These are phyloP conservation scores for Chaetomium sp. DNA, from an alignment of 2,329 filamentous ascomycete genomes.

Conservation along the genomic window DNA sequence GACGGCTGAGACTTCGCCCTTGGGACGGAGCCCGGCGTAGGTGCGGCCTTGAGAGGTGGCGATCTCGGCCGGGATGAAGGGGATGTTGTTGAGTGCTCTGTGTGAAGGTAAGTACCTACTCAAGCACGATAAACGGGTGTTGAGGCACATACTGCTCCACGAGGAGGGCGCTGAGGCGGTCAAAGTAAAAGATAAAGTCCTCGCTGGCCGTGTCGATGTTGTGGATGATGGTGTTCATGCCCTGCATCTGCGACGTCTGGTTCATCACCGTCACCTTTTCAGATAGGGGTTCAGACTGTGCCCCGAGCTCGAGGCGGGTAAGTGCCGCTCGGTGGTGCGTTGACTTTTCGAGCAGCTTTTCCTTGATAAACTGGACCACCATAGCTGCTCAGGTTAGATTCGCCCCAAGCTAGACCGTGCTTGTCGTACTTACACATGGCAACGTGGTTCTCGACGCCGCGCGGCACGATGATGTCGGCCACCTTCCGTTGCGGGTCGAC, in stretches of 20 bases:
- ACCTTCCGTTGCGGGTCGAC: slow-evolving; percentile 90
- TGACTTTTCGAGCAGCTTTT: slow-evolving; percentile 84
- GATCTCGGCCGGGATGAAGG: slow-evolving; percentile 65
- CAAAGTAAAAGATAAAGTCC: slow-evolving; percentile 98
- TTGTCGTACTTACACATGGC: slow-evolving; percentile 68
- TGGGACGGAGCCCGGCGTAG: slow-evolving; percentile 72
- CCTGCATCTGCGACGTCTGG: slow-evolving; percentile 77
- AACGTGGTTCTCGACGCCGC: slow-evolving; percentile 91
- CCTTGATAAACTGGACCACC: slow-evolving; percentile 91
- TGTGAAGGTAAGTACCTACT: slow-evolving; percentile 39
- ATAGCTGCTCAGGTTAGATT: slow-evolving; percentile 60
- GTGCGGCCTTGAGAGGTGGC: slow-evolving; percentile 68
- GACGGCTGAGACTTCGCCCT: slow-evolving; percentile 80
- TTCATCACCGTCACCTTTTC: slow-evolving; percentile 73
- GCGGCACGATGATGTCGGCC: slow-evolving; percentile 92
- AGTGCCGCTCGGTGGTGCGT: slow-evolving; percentile 78
- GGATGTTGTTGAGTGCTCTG: slow-evolving; percentile 75
- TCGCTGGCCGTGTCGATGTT: slow-evolving; percentile 76
- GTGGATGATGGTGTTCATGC: slow-evolving; percentile 89
- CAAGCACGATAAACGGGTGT: not conserved
- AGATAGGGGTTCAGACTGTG: slow-evolving; percentile 72
- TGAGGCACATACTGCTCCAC: slow-evolving; percentile 66
- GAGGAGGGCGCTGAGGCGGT: slow-evolving; percentile 80
- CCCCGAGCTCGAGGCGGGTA: slow-evolving; percentile 71
- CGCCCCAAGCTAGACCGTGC: not conserved